Evolutionary conservation across 1,139 yeast genomes (phyloP).

Genomic region (Kodamaea sp.): DNA sequence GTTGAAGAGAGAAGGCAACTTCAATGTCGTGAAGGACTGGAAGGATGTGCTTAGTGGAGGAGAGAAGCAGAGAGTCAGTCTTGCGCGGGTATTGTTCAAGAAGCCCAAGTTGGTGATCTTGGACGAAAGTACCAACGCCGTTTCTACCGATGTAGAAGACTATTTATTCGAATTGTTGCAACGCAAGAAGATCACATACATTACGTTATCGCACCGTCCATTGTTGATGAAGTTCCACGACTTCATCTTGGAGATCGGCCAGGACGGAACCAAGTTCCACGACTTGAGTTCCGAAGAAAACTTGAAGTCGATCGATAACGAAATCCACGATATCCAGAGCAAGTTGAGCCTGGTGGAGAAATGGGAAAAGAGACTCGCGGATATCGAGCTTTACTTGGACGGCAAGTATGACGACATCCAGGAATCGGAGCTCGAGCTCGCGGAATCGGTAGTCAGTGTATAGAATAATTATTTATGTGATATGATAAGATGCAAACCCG

Average conservation of each 20-base stretch:
- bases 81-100: conserved; percentile 84
- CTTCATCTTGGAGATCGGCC: conserved; percentile 64
- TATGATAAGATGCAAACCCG: neutral
- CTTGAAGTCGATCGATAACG: conserved; percentile 62
- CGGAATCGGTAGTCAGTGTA: conserved; percentile 3
- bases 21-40: conserved; percentile 76
- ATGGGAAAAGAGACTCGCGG: conserved; percentile 53
- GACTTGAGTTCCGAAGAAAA: conserved; percentile 62
- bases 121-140: conserved; percentile 94
- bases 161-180: conserved; percentile 77
- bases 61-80: conserved; percentile 87
- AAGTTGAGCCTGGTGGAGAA: conserved; percentile 53
- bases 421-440: conserved; percentile 5
- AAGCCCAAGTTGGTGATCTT: conserved; percentile 79
- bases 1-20: conserved; percentile 61
- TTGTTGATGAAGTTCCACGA: conserved; percentile 85
- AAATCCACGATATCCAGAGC: conserved; percentile 58
- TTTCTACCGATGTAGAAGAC: conserved; percentile 90
- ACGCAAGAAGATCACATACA: conserved; percentile 68
- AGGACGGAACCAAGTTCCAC: conserved; percentile 42
- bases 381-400: conserved; percentile 44
- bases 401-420: conserved; percentile 29
- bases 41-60: conserved; percentile 92
- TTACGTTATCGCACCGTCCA: conserved; percentile 87
- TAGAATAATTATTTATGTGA: neutral